Conservation (phyloP, 768 basidiomycete species). For the Tulasnella sp. region DNA sequence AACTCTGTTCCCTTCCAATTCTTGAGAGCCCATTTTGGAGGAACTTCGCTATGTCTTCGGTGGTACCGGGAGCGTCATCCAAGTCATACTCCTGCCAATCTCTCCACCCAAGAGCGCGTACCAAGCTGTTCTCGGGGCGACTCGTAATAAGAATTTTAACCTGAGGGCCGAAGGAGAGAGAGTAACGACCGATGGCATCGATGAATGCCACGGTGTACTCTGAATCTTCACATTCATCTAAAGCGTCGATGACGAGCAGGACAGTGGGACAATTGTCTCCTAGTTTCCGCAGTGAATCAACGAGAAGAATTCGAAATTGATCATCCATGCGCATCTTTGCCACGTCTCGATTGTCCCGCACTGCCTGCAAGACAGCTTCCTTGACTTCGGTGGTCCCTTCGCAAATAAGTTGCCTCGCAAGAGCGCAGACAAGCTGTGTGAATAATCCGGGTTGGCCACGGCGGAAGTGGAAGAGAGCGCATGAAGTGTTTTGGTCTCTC, state of each 20-base stretch:
- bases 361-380: not conserved
- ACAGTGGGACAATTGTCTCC: not conserved
- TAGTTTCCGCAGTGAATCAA: not conserved
- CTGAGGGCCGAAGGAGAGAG: not conserved
- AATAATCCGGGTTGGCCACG: not conserved
- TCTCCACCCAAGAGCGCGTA: not conserved
- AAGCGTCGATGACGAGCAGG: not conserved
- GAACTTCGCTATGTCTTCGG: not conserved
- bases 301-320: not conserved
- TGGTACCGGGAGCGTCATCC: not conserved
- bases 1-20: not conserved
- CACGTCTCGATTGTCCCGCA: not conserved
- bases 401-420: not conserved
- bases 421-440: not conserved
- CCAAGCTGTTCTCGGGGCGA: not conserved
- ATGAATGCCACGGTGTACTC: not conserved
- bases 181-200: not conserved
- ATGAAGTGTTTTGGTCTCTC: not conserved
- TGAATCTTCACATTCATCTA: not conserved
- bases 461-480: constrained; percentile 5
- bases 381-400: not conserved
- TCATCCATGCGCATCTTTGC: not conserved
- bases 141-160: not conserved
- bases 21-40: not conserved
- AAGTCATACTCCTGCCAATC: not conserved